Evolutionary conservation across 495 filamentous ascomycete genomes (phyloP).

Genomic region (Penicillium desertorum): DNA sequence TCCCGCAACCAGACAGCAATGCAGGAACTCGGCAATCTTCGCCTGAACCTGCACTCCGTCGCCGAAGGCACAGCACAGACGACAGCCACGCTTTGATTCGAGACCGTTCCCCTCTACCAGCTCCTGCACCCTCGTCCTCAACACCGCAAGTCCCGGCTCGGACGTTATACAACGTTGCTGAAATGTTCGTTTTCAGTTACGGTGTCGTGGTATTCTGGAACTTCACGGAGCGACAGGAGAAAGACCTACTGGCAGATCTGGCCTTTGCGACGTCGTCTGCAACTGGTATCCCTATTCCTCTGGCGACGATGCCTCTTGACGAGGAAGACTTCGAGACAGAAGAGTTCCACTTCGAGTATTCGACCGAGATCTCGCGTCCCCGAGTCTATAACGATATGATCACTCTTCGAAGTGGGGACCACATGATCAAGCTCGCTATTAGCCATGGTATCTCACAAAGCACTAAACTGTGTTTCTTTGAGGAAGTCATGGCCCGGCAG

Average conservation of each 20-base stretch:
- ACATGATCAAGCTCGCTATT: constrained; percentile 98
- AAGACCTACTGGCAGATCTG: constrained; percentile 92
- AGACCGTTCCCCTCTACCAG: constrained; percentile 21
- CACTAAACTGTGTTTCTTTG: constrained; percentile 95
- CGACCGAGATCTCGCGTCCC: constrained; percentile 74
- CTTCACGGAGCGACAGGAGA: constrained; percentile 92
- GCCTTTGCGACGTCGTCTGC: constrained; percentile 73
- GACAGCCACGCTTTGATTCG: constrained; percentile 23
- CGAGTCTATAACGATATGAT: constrained; percentile 99
- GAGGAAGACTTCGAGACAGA: constrained; percentile 96
- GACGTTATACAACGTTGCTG: constrained; percentile 74
- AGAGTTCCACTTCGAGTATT: constrained; percentile 99
- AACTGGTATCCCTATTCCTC: constrained; percentile 51
- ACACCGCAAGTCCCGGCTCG: constrained; percentile 40
- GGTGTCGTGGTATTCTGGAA: constrained; percentile 99
- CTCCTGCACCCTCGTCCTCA: constrained; percentile 18
- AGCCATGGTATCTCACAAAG: constrained; percentile 96
- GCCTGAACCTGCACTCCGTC: constrained; percentile 19
- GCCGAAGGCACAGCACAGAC: constrained; percentile 31
- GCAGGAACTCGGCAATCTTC: constrained; percentile 6
- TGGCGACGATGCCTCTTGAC: constrained; percentile 68
- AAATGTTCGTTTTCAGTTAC: constrained; percentile 98
- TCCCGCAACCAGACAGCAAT: constrained; percentile 2
- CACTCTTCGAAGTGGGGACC: constrained; percentile 87
- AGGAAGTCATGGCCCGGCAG: constrained; percentile 92